Evolutionary conservation across 1,139 yeast genomes (phyloP).

Genomic region (Kodamaea plutei): DNA sequence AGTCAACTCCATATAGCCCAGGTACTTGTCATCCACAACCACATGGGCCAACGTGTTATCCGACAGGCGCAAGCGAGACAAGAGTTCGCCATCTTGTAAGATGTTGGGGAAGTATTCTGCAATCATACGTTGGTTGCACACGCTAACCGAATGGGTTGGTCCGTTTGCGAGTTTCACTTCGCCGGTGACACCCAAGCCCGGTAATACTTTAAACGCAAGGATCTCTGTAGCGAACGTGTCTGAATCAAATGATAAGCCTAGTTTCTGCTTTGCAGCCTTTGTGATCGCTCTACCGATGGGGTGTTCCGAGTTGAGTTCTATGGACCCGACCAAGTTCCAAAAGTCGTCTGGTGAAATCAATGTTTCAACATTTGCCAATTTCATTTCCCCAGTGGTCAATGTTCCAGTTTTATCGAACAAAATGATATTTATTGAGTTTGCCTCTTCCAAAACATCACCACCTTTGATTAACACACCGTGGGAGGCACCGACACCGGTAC

Average conservation of each 20-base stretch:
- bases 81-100: slow-evolving; percentile 9
- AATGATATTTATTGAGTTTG: slow-evolving; percentile 60
- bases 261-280: slow-evolving; percentile 22
- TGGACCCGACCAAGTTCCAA: slow-evolving; percentile 60
- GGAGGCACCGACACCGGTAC: slow-evolving; percentile 92
- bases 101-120: slow-evolving; percentile 18
- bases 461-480: slow-evolving; percentile 91
- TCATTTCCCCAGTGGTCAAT: slow-evolving; percentile 80
- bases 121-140: slow-evolving; percentile 59
- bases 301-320: slow-evolving; percentile 78
- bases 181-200: slow-evolving; percentile 74
- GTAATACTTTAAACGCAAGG: slow-evolving; percentile 44
- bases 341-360: slow-evolving; percentile 22
- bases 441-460: slow-evolving; percentile 80
- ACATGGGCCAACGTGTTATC: slow-evolving; percentile 37
- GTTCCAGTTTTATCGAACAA: slow-evolving; percentile 97
- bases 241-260: slow-evolving; percentile 30
- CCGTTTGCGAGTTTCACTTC: slow-evolving; percentile 21
- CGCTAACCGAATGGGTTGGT: slow-evolving; percentile 29
- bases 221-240: slow-evolving; percentile 29
- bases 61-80: slow-evolving; percentile 15
- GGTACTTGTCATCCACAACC: slow-evolving; percentile 49
- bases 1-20: slow-evolving; percentile 63
- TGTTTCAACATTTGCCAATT: slow-evolving; percentile 30
- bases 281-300: slow-evolving; percentile 78